These are phyloP conservation scores for Pythium plurisporium DNA, from an alignment of 352 stramenopile species.

Conservation along the genomic window DNA sequence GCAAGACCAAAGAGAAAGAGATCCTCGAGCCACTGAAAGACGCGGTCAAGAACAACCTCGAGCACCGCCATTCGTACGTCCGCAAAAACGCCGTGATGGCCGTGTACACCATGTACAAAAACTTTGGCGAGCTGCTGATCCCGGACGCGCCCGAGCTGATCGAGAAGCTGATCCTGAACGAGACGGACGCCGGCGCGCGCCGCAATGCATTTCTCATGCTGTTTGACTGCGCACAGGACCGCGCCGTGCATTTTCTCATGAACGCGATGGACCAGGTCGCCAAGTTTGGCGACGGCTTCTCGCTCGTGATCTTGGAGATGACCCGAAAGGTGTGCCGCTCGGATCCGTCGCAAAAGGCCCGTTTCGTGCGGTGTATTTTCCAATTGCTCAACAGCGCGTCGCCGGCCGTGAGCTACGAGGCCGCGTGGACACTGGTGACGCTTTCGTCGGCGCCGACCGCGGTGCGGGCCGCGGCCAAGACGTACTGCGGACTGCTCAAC, in stretches of 20 bases:
- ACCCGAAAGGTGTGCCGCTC: slow-evolving; percentile 97
- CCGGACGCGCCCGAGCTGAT: slow-evolving; percentile 98
- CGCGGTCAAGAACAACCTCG: slow-evolving; percentile 95
- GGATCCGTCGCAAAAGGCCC: slow-evolving; percentile 97
- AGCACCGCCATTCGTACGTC: slow-evolving; percentile 98
- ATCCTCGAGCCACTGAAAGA: slow-evolving; percentile 88
- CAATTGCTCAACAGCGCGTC: slow-evolving; percentile 94
- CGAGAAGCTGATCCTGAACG: slow-evolving; percentile 90
- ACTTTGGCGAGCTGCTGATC: slow-evolving; percentile 92
- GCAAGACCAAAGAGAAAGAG: slow-evolving; percentile 98
- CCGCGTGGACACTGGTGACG: slow-evolving; percentile 98
- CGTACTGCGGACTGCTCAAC: slow-evolving; percentile 97
- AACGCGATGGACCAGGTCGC: slow-evolving; percentile 94
- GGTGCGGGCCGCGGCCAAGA: slow-evolving; percentile 95
- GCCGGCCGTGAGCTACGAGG: slow-evolving; percentile 96
- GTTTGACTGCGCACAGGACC: slow-evolving; percentile 97
- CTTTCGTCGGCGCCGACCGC: slow-evolving; percentile 97
- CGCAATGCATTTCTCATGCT: slow-evolving; percentile 99
- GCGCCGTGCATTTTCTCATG: slow-evolving; percentile 97
- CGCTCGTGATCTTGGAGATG: slow-evolving; percentile 98
- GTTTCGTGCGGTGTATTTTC: slow-evolving; percentile 99
- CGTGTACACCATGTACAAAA: slow-evolving; percentile 98
- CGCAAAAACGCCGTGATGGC: slow-evolving; percentile 98
- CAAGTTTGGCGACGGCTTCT: slow-evolving; percentile 98
- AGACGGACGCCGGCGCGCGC: slow-evolving; percentile 93